Evolutionary conservation across 345 rosid genomes (phyloP).

Genomic region (Boechera stricta): DNA sequence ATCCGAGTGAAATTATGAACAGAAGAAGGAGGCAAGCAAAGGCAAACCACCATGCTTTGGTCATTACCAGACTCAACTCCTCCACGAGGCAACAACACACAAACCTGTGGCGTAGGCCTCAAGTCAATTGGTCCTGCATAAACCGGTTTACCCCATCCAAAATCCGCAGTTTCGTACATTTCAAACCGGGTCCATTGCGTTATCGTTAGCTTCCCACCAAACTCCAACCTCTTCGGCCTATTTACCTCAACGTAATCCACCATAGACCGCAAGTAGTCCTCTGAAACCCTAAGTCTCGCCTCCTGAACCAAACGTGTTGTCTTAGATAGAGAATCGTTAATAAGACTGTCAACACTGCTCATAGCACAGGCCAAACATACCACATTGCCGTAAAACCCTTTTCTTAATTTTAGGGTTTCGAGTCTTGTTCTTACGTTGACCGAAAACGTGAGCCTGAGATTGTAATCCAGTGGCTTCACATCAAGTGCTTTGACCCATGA

Average conservation of each 20-base stretch:
- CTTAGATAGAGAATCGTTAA: slow-evolving; percentile 53
- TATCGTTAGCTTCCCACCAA: slow-evolving; percentile 84
- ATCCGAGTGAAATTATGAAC: slow-evolving; percentile 54
- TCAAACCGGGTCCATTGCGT: slow-evolving; percentile 94
- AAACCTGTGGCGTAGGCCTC: slow-evolving; percentile 91
- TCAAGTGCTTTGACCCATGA: slow-evolving; percentile 93
- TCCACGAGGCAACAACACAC: slow-evolving; percentile 81
- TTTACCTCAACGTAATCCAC: slow-evolving; percentile 70
- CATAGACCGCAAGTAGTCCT: slow-evolving; percentile 76
- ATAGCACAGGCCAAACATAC: slow-evolving; percentile 82
- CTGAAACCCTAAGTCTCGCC: slow-evolving; percentile 67
- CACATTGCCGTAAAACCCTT: slow-evolving; percentile 82
- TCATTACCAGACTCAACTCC: slow-evolving; percentile 50
- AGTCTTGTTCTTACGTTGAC: slow-evolving; percentile 80
- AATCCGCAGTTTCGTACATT: slow-evolving; percentile 81
- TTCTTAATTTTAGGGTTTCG: slow-evolving; percentile 56
- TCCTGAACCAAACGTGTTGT: slow-evolving; percentile 64
- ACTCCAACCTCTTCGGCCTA: slow-evolving; percentile 80
- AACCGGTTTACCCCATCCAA: slow-evolving; percentile 86
- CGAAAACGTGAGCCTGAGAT: slow-evolving; percentile 83
- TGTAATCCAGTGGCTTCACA: slow-evolving; percentile 67
- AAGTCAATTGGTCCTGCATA: slow-evolving; percentile 90
- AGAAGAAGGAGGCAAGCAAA: slow-evolving; percentile 82
- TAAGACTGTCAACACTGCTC: slow-evolving; percentile 63
- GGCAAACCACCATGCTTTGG: slow-evolving; percentile 71